Evolutionary conservation across 2,329 filamentous ascomycete genomes (phyloP), one percentile per base, ranked within the genome.

Genomic region (Trichophaea hybrida): DNA sequence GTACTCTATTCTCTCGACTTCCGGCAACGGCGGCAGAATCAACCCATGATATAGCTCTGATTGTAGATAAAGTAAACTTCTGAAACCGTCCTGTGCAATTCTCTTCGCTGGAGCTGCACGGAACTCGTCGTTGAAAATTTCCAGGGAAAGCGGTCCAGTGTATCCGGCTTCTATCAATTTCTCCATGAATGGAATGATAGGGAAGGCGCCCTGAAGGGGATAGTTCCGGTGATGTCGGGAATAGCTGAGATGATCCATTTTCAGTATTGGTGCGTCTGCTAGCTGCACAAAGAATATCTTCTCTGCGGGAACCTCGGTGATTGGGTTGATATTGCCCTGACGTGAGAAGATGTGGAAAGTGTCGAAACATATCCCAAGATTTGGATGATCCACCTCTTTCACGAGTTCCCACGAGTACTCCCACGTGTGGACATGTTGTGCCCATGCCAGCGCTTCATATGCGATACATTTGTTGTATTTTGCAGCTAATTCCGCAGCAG

Each of bases 361-460:
- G 50, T 65, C 63, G 60, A 65, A 61, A 63, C 62, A 53, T 59
- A 65, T 63, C 57, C 63, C 63, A 58, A 65, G 54, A 59, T 59
- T 62, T 56, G 63, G 63, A 55, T 65, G 63, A 59, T 65, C 57
- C 51, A 65, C 63, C 55, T 65, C 63, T 37, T 61, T 59, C 40
- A 65, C 49, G 32, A 65, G 57, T 37, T 65, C 63, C 63, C 63
- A 65, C 55, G 61, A 59, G 48, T 65, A 59, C 56, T 65, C 60
- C 63, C 63, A 65, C 49, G 63, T 65, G 59, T 65, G 55, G 57
- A 65, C 61, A 48, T 65, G 63, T 37, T 59, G 57, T 37, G 56
- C 63, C 63, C 63, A 65, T 59, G 63, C 62, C 60, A 65, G 60
- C 59, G 63, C 63, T 57, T 65, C 63, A 59, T 65, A 65, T 57